Conservation (phyloP, 352 stramenopile species). For the Pythium apleroticum region DNA sequence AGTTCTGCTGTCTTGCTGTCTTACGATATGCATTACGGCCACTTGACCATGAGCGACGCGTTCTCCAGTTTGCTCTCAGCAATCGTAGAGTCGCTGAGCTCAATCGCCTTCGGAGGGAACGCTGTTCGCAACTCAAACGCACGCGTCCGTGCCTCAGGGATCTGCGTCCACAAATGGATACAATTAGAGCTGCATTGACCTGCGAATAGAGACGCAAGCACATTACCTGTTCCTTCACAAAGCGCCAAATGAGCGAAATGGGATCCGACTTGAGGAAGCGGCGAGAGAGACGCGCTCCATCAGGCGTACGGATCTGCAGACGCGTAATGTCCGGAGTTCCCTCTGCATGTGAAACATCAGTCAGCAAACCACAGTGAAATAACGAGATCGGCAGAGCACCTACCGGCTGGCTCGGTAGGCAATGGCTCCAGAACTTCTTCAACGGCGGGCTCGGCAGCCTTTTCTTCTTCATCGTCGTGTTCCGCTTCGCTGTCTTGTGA, state of each 20-base stretch:
- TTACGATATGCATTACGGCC: slow-evolving; percentile 31
- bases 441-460: slow-evolving; percentile 32
- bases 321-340: slow-evolving; percentile 51
- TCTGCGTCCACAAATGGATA: slow-evolving; percentile 24
- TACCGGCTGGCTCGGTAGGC: slow-evolving; percentile 59
- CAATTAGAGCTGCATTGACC: background rate
- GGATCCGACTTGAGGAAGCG: slow-evolving; percentile 76
- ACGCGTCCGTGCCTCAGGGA: slow-evolving; percentile 61
- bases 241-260: slow-evolving; percentile 61
- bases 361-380: background rate
- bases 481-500: slow-evolving; percentile 34
- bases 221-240: slow-evolving; percentile 71
- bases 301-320: slow-evolving; percentile 67
- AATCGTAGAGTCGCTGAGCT: slow-evolving; percentile 55
- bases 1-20: background rate
- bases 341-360: slow-evolving; percentile 28
- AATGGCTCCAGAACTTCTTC: slow-evolving; percentile 37
- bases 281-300: slow-evolving; percentile 62
- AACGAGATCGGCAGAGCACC: background rate
- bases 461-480: slow-evolving; percentile 44
- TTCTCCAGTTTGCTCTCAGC: slow-evolving; percentile 71
- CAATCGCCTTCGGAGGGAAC: slow-evolving; percentile 56
- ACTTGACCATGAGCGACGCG: slow-evolving; percentile 78
- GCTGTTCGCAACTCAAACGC: slow-evolving; percentile 74
- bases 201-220: background rate